Base-by-base conservation (phyloP, 495 filamentous ascomycete species). In the Chaetomidium leptoderma region DNA sequence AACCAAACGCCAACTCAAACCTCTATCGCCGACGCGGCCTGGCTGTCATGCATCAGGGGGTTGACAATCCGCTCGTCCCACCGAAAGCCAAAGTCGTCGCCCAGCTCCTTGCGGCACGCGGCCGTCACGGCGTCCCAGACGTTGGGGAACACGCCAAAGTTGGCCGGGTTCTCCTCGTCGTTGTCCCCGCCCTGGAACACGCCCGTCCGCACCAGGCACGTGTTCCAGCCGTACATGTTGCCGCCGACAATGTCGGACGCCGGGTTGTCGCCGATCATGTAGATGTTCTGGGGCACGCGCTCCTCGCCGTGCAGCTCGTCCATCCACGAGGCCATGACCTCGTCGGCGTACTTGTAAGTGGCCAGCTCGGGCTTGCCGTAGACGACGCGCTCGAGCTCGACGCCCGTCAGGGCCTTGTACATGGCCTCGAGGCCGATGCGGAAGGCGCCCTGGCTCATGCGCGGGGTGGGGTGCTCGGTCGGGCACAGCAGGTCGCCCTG, bases 161-260 rank as follows among this genome's bases (percentile, higher is more conserved):
- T 89, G 57, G 93, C 92, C 14, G 93, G 93, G 70, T 97, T 91
- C 62, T 92, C 91, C 75, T 97, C 93, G 70, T 98, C 95, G 44
- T 84, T 81, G 56, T 88, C 85, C 19, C 95, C 76, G 30, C 76
- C 72, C 48, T 74, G 69, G 65, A 75, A 79, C 11, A 80, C 75
- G 54, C 80, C 78, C 0, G 78, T 72, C 24, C 87, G 84, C 57
- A 97, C 90, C 64, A 96, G 86, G 46, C 80, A 79, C n/a, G 87
- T 90, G 72, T 90, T 90, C 87, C 87, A 90, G 53, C 86, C 85
- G 73, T 91, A 88, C 78, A 86, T 86, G 75, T 90, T 90, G 53
- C 87, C 86, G 59, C 87, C 86, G 62, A 88, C 77, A 67, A 91
- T 90, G 67, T 90, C 86, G 30, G 85, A 88, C 30, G 85, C 85